Evolutionary conservation across 148 eudicot species (phyloP).

Genomic region (Silene uniflora): DNA sequence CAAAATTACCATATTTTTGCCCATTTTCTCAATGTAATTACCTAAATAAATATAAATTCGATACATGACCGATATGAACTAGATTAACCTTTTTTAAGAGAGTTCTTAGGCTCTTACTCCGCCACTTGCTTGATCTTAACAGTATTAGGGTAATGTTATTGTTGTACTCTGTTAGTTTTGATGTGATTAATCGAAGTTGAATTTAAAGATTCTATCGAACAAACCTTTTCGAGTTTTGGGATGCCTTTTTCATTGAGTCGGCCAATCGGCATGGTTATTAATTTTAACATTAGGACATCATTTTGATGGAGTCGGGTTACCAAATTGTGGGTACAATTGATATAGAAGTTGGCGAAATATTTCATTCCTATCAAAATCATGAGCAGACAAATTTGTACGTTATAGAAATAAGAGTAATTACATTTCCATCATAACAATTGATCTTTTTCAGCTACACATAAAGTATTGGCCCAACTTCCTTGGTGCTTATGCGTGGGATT

Average conservation of each 20-base stretch:
- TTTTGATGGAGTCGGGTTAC: not conserved
- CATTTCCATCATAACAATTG: conserved; percentile 16
- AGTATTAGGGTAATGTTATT: too few species aligned
- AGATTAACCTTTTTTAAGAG: too few species aligned
- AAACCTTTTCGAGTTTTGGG: too few species aligned
- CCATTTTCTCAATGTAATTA: not conserved
- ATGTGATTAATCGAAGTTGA: too few species aligned
- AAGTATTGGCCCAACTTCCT: conserved; percentile 27
- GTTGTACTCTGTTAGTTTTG: too few species aligned
- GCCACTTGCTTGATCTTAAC: too few species aligned
- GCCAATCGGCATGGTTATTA: not conserved
- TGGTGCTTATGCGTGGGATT: conserved; percentile 33
- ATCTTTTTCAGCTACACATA: conserved; percentile 21
- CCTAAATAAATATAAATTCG: too few species aligned
- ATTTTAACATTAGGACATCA: not conserved
- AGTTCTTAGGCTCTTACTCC: too few species aligned
- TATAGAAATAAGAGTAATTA: not conserved
- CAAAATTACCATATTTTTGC: not conserved
- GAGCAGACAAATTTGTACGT: conserved; percentile 5
- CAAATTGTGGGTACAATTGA: not conserved
- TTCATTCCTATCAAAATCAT: conserved; percentile 7
- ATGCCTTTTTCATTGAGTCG: not conserved
- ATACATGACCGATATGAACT: too few species aligned
- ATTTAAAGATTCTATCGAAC: not conserved
- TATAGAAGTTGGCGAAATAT: not conserved